Evolutionary conservation across 192 early-diverging fungal genomes (phyloP).

Genomic region (Entophlyctis luteolus): DNA sequence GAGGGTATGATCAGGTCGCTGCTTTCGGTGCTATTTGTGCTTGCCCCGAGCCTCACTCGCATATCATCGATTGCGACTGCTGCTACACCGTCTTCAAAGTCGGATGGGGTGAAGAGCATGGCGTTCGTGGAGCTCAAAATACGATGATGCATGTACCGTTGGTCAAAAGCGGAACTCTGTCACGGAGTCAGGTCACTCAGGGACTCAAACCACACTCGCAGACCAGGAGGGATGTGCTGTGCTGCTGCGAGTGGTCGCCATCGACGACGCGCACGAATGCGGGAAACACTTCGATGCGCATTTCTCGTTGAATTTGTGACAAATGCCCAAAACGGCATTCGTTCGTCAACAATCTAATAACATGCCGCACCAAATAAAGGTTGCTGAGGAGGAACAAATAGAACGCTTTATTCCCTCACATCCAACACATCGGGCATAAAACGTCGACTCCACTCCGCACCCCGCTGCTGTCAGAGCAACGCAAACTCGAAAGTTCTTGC

Average conservation of each 20-base stretch:
- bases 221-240: slow-evolving; percentile 11
- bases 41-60: not conserved
- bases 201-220: not conserved
- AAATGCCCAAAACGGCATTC: not conserved
- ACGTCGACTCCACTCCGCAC: not conserved
- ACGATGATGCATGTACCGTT: slow-evolving; percentile 17
- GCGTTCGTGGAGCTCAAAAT: not conserved
- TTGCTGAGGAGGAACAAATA: not conserved
- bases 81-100: not conserved
- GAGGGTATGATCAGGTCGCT: not conserved
- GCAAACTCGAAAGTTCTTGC: slow-evolving; percentile 11
- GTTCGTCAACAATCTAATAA: not conserved
- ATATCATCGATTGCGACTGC: not conserved
- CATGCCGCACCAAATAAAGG: not conserved
- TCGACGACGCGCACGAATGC: slow-evolving; percentile 8
- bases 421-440: not conserved
- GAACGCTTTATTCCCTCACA: not conserved
- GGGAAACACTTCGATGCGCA: slow-evolving; percentile 17
- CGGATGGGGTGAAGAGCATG: slow-evolving; percentile 2
- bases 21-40: not conserved
- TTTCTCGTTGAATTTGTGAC: too few species aligned
- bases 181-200: not conserved
- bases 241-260: slow-evolving; percentile 2
- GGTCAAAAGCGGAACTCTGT: too few species aligned
- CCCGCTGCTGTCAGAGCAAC: not conserved